phyloP scores from a whole-genome alignment of 176 grass and related monocot species.

The Zea mays region Zm-B73-REFERENCE-NAM-5.0 NC_050103.1:23262501-23263000 shows the following conservation, averaged over 20 bases:
- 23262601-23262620: neutral
- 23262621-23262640: conserved; percentile 35
- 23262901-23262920: conserved; percentile 90
- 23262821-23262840: conserved; percentile 43
- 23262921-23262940: conserved; percentile 94
- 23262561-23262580: conserved; percentile 36
- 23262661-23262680: conserved; percentile 40
- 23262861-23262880: conserved; percentile 54
- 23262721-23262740: conserved; percentile 23
- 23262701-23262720: conserved; percentile 34
- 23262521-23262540: conserved; percentile 48
- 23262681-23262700: conserved; percentile 42
- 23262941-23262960: conserved; percentile 30
- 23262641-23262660: conserved; percentile 34
- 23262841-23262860: conserved; percentile 43
- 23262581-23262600: too few species aligned
- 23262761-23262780: conserved; percentile 37
- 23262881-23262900: conserved; percentile 78
- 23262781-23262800: conserved; percentile 41
- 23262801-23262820: conserved; percentile 40
- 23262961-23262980: conserved; percentile 29
- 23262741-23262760: conserved; percentile 36
- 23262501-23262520: conserved; percentile 43
- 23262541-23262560: conserved; percentile 35
- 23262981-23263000: conserved; percentile 24